Conservation (phyloP, 306 rosid genomes). For the Pueraria montana region DNA sequence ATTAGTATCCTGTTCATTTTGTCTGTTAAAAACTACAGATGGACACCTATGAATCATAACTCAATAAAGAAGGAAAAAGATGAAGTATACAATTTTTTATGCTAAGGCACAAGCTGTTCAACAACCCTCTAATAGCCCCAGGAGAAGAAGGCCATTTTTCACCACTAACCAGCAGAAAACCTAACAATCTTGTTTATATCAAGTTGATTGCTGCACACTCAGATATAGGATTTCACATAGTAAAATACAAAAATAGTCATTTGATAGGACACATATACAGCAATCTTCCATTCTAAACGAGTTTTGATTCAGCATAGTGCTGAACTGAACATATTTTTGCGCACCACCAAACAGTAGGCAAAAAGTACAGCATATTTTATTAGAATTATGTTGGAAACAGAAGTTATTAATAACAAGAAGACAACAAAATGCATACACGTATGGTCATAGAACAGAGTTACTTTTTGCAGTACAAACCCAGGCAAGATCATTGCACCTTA, state of each 20-base stretch:
- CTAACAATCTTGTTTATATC: background rate
- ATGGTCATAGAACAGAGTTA: background rate
- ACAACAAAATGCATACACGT: background rate
- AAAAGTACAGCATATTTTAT: conserved; percentile 9
- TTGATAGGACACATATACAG: background rate
- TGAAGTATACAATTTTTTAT: background rate
- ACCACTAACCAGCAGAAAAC: background rate
- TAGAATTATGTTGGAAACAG: conserved; percentile 23
- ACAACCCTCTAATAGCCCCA: background rate
- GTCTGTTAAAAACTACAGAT: background rate
- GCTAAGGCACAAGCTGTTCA: background rate
- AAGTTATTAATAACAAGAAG: conserved; percentile 5
- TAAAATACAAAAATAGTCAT: background rate
- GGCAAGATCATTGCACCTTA: conserved; percentile 8
- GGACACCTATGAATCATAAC: background rate
- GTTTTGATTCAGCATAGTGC: background rate
- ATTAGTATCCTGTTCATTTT: conserved; percentile 4
- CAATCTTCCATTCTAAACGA: background rate
- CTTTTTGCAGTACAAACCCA: background rate
- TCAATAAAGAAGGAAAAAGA: background rate
- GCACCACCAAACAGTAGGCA: background rate
- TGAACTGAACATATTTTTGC: background rate
- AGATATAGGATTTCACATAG: conserved; percentile 2
- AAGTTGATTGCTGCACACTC: background rate
- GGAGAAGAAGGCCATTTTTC: background rate